phyloP scores from a whole-genome alignment of 179 eudicot species.

The Pouteria campechiana region DNA sequence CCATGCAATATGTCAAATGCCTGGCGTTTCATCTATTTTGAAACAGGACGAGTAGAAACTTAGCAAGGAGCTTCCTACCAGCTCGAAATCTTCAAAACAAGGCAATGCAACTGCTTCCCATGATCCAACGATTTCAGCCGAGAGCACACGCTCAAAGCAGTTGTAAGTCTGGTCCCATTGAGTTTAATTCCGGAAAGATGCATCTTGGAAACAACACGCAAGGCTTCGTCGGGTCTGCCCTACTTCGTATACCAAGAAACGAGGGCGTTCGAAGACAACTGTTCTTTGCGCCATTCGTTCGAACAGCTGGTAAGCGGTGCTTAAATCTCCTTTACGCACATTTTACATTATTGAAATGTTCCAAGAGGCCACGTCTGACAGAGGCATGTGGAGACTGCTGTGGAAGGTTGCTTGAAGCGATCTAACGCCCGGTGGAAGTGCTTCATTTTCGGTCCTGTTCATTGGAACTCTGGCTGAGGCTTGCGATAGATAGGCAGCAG shows the following conservation, averaged over 20 bases:
- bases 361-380: slow-evolving; percentile 2
- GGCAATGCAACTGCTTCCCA: slow-evolving; percentile 30
- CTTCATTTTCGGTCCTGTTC: too few species aligned
- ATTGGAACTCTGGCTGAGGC: too few species aligned
- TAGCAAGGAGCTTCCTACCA: slow-evolving; percentile 33
- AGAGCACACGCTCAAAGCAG: slow-evolving; percentile 30
- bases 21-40: slow-evolving; percentile 15
- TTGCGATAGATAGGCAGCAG: too few species aligned
- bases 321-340: slow-evolving; percentile 15
- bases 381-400: background rate
- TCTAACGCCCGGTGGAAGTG: too few species aligned
- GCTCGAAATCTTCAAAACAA: slow-evolving; percentile 27
- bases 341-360: slow-evolving; percentile 17
- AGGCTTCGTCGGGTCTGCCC: slow-evolving; percentile 15
- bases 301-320: slow-evolving; percentile 34
- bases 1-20: slow-evolving; percentile 26
- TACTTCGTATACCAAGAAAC: slow-evolving; percentile 31
- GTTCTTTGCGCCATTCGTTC: slow-evolving; percentile 34
- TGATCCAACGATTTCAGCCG: slow-evolving; percentile 3
- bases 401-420: slow-evolving; percentile 3
- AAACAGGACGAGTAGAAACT: slow-evolving; percentile 22
- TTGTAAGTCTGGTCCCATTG: slow-evolving; percentile 23
- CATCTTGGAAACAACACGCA: slow-evolving; percentile 14
- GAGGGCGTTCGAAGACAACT: slow-evolving; percentile 40
- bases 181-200: slow-evolving; percentile 11